Conservation (phyloP, 257 asterid species). For the Solanum sitiens region DNA sequence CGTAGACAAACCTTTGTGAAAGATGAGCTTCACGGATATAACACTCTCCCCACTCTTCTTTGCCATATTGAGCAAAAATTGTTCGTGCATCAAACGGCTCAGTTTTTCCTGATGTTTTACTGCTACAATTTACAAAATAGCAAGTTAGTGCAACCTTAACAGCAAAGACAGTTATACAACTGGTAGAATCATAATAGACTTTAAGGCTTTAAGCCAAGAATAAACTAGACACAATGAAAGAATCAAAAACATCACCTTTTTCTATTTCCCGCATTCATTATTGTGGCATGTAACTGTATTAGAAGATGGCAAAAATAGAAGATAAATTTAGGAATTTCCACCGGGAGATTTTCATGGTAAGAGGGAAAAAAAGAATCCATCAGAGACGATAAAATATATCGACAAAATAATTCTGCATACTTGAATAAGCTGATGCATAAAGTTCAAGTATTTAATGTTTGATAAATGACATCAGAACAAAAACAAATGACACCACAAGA, state of each 20-base stretch:
- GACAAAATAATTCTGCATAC: not conserved
- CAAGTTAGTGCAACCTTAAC: not conserved
- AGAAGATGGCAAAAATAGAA: not conserved
- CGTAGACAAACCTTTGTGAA: slow-evolving; percentile 63
- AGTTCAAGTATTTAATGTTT: not conserved
- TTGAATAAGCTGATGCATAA: not conserved
- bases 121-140: slow-evolving; percentile 14
- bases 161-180: not conserved
- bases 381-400: not conserved
- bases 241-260: slow-evolving; percentile 33
- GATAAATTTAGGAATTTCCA: not conserved
- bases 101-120: slow-evolving; percentile 2
- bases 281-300: slow-evolving; percentile 90
- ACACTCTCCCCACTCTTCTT: slow-evolving; percentile 86
- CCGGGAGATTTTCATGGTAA: not conserved
- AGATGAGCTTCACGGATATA: slow-evolving; percentile 68
- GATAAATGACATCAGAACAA: not conserved
- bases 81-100: slow-evolving; percentile 65
- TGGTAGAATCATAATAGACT: not conserved
- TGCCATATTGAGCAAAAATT: slow-evolving; percentile 53
- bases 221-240: not conserved
- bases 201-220: not conserved
- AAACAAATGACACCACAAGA: not conserved
- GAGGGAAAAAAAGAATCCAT: not conserved
- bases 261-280: slow-evolving; percentile 71